phyloP scores from a whole-genome alignment of 345 rosid species.

The Excoecaria cochinchinensis region DNA sequence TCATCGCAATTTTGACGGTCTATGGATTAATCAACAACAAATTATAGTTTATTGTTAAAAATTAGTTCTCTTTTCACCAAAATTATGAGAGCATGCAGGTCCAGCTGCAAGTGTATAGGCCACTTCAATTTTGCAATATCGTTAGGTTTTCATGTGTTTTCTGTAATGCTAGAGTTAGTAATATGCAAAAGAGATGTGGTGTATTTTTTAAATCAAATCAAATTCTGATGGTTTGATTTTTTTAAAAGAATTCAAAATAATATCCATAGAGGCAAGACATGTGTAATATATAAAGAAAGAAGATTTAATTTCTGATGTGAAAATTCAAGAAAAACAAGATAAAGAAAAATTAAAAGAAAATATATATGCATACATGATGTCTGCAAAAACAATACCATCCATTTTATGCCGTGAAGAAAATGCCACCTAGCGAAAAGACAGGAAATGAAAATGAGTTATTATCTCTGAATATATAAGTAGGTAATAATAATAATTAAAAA shows the following conservation, averaged over 20 bases:
- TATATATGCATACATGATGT: neutral
- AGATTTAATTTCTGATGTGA: neutral
- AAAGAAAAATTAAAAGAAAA: neutral
- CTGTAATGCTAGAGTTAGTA: too few species aligned
- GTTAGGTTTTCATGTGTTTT: too few species aligned
- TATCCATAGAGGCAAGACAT: too few species aligned
- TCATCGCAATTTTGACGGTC: conserved; percentile 25
- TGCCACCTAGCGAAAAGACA: conserved; percentile 1
- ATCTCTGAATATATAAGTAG: neutral
- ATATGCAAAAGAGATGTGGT: too few species aligned
- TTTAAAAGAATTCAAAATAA: too few species aligned
- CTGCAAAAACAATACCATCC: neutral
- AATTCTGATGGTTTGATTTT: too few species aligned
- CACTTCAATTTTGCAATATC: too few species aligned
- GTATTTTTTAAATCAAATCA: too few species aligned
- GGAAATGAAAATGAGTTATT: neutral
- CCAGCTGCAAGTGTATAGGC: too few species aligned
- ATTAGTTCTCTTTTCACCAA: neutral
- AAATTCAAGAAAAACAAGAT: neutral
- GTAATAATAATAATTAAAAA: too few species aligned
- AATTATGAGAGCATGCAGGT: too few species aligned
- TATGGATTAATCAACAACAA: conserved; percentile 29
- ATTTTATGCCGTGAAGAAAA: neutral
- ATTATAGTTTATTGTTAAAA: conserved; percentile 5
- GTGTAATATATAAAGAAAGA: too few species aligned